These are phyloP conservation scores for Toxicodendron radicans DNA, from an alignment of 345 rosid species.

Conservation along the genomic window DNA sequence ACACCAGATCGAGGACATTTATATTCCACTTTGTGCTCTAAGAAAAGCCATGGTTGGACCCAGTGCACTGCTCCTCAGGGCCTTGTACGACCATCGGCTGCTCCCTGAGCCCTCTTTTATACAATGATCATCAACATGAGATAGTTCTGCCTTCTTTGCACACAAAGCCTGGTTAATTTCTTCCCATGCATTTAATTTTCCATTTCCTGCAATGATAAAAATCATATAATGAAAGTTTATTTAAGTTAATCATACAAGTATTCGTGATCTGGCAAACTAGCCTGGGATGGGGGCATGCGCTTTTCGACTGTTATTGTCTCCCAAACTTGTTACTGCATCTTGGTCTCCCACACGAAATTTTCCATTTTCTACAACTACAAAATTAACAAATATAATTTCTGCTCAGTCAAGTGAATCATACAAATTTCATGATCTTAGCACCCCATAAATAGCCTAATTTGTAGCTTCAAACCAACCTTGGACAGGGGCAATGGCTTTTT, in stretches of 20 bases:
- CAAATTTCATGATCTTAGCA: not conserved
- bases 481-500: constrained; percentile 26
- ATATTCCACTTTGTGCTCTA: constrained; percentile 59
- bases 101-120: constrained; percentile 47
- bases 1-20: not conserved
- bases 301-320: not conserved
- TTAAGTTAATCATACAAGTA: not conserved
- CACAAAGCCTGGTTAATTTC: constrained; percentile 59
- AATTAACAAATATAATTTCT: not conserved
- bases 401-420: not conserved
- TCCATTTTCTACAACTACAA: constrained; percentile 49
- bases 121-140: constrained; percentile 55
- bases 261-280: not conserved
- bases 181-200: constrained; percentile 58
- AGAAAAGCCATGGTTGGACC: constrained; percentile 83
- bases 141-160: constrained; percentile 67
- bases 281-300: not conserved
- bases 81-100: constrained; percentile 64
- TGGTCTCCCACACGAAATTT: constrained; percentile 6
- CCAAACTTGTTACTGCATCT: not conserved
- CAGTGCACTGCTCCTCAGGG: constrained; percentile 69
- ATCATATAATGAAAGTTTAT: not conserved
- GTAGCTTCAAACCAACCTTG: constrained; percentile 41
- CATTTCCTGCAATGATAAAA: constrained; percentile 46
- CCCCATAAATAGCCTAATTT: not conserved